Evolutionary conservation across 306 rosid genomes (phyloP).

Genomic region (Castanea sativa): DNA sequence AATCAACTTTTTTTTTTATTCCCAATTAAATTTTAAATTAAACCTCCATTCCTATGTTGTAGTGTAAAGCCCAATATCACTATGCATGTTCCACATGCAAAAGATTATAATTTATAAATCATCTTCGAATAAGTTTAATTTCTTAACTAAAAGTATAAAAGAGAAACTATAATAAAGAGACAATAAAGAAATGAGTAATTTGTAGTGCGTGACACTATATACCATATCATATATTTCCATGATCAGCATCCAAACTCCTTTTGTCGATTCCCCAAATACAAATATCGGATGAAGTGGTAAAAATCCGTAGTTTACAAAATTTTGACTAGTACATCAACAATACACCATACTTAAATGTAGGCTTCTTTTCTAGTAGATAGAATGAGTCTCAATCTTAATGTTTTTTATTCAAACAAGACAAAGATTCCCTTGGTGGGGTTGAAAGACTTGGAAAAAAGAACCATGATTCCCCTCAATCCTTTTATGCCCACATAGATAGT

Average conservation of each 20-base stretch:
- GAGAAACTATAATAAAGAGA: neutral
- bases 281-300: neutral
- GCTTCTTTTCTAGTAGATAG: slow-evolving; percentile 4
- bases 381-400: slow-evolving; percentile 6
- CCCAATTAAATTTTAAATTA: too few species aligned
- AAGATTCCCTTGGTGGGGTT: slow-evolving; percentile 55
- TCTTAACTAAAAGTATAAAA: neutral
- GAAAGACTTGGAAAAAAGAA: slow-evolving; percentile 24
- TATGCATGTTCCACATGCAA: too few species aligned
- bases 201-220: neutral
- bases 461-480: slow-evolving; percentile 30
- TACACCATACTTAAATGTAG: neutral
- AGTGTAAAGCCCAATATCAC: too few species aligned
- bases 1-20: neutral
- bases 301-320: neutral
- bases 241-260: slow-evolving; percentile 9
- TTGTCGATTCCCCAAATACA: slow-evolving; percentile 10
- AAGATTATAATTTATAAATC: too few species aligned
- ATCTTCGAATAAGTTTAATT: too few species aligned
- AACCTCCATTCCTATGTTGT: too few species aligned
- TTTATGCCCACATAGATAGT: slow-evolving; percentile 21
- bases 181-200: neutral
- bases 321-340: neutral
- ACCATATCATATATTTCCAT: neutral
- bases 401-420: slow-evolving; percentile 35